phyloP scores from a whole-genome alignment of 2,329 filamentous ascomycete species.

The Venturia asperata region DNA sequence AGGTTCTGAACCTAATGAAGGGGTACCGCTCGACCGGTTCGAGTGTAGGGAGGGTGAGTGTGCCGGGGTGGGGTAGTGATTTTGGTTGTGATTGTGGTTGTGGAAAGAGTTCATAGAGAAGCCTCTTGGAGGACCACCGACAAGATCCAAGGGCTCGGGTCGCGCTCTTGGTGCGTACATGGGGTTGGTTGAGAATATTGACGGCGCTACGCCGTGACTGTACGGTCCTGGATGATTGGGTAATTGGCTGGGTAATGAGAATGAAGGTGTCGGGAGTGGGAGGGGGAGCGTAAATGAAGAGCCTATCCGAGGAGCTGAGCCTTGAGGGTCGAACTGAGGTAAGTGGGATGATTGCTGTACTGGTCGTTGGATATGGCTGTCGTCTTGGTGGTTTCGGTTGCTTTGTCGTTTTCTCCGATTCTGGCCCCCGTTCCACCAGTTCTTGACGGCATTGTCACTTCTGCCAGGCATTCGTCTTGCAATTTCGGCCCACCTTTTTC shows the following conservation, averaged over 20 bases:
- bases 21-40: not conserved
- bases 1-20: constrained; percentile 14
- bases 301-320: too few relatives aligned
- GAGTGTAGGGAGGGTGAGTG: constrained; percentile 17
- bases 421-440: constrained; percentile 94
- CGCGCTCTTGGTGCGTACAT: not conserved
- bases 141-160: not conserved
- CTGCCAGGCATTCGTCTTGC: constrained; percentile 72
- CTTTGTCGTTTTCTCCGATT: constrained; percentile 57
- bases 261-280: too few relatives aligned
- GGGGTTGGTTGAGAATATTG: not conserved
- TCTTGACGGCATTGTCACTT: constrained; percentile 94
- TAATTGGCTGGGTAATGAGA: too few relatives aligned
- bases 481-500: constrained; percentile 91
- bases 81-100: not conserved
- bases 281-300: too few relatives aligned
- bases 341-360: not conserved
- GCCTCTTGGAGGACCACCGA: not conserved
- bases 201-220: not conserved
- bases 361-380: constrained; percentile 2
- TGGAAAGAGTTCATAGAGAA: not conserved
- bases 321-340: not conserved
- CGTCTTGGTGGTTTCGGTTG: not conserved
- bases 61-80: constrained; percentile 12
- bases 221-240: not conserved